Evolutionary conservation across 352 stramenopile genomes (phyloP).

Genomic region (Saprolegnia parasitica): DNA sequence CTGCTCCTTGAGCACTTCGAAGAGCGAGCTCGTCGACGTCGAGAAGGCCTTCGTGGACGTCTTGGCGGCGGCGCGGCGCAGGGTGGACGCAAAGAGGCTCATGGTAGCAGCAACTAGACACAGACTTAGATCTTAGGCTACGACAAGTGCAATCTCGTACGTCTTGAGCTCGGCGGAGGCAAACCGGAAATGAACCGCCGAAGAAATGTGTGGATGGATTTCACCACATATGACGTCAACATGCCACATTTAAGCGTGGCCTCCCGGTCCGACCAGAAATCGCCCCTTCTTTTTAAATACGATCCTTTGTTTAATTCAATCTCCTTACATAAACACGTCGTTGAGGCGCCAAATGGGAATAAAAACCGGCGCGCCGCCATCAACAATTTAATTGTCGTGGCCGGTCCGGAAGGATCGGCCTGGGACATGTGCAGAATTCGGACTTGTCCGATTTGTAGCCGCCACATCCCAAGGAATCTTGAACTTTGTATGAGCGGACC

Average conservation of each 20-base stretch:
- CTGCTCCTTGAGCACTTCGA: slow-evolving; percentile 84
- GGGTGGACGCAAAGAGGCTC: slow-evolving; percentile 18
- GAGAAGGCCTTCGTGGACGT: slow-evolving; percentile 54
- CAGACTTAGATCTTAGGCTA: neutral
- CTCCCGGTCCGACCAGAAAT: neutral
- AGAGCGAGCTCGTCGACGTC: slow-evolving; percentile 60
- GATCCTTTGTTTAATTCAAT: too few relatives aligned
- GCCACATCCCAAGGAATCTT: too few relatives aligned
- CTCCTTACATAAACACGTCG: neutral
- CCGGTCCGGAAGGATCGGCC: too few relatives aligned
- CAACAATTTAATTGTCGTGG: too few relatives aligned
- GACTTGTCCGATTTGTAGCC: neutral
- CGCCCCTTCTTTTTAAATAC: neutral
- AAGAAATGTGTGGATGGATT: slow-evolving; percentile 4
- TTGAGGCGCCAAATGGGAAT: neutral
- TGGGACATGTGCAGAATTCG: neutral
- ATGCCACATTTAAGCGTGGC: slow-evolving; percentile 1
- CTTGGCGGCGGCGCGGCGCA: slow-evolving; percentile 13
- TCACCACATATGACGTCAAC: slow-evolving; percentile 4
- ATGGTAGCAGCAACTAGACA: slow-evolving; percentile 11
- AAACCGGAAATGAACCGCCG: neutral
- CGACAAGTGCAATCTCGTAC: slow-evolving; percentile 17
- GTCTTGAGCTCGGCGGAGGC: neutral
- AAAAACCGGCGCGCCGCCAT: too few relatives aligned
- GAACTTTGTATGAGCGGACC: neutral